These are phyloP conservation scores for Penicillium coffeae DNA, from an alignment of 495 filamentous ascomycete genomes.

Conservation along the genomic window DNA sequence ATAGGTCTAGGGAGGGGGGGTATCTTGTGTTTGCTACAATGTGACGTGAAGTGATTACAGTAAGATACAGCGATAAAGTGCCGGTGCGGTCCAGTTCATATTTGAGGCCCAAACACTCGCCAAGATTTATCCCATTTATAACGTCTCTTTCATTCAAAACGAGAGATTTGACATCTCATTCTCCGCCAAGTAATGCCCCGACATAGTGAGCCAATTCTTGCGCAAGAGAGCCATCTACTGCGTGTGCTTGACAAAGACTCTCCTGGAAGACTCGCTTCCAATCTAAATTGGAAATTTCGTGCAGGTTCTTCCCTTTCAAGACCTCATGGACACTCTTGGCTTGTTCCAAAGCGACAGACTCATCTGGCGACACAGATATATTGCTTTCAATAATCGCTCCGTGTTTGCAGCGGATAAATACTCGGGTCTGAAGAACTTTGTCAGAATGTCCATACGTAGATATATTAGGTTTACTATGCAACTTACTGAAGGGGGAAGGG, in stretches of 20 bases:
- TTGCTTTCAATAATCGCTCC: constrained; percentile 42
- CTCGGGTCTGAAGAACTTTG: constrained; percentile 26
- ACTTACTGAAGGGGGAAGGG: constrained; percentile 38
- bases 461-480: background rate
- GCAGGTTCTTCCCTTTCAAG: constrained; percentile 38
- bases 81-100: no score
- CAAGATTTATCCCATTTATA: no score
- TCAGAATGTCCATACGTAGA: background rate
- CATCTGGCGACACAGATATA: constrained; percentile 39
- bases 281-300: constrained; percentile 33
- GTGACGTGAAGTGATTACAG: no score
- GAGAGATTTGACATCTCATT: constrained; percentile 4
- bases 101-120: no score
- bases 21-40: no score
- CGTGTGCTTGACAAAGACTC: constrained; percentile 12
- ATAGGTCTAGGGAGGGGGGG: no score
- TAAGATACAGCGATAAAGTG: no score
- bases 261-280: constrained; percentile 30
- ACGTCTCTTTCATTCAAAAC: no score
- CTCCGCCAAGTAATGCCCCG: constrained; percentile 17
- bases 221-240: constrained; percentile 11
- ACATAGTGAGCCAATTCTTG: constrained; percentile 18
- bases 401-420: constrained; percentile 40
- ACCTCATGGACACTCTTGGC: constrained; percentile 29
- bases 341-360: constrained; percentile 32